A percentile compares a stretch with the other conserved stretches of the same genome.
These are phyloP conservation scores for Monilinia aucupariae DNA, from an alignment of 2,329 filamentous ascomycete species.

Conservation along the genomic window DNA sequence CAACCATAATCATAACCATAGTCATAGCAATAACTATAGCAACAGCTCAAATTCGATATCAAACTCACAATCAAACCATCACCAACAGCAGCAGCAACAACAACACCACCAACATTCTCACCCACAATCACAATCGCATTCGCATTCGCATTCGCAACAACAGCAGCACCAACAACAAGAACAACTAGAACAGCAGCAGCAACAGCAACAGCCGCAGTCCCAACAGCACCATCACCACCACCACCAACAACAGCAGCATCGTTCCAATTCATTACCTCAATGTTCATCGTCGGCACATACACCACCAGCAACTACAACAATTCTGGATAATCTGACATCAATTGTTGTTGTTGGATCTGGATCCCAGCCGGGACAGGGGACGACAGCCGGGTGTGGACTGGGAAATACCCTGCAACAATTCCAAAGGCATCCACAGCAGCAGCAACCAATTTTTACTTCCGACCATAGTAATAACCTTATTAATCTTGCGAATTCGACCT, in stretches of 20 bases:
- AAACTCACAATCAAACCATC: not conserved
- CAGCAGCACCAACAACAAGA: not conserved
- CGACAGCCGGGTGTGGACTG: slow-evolving; percentile 5
- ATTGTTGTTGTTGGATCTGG: not conserved
- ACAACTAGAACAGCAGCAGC: not conserved
- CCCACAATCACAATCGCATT: not conserved
- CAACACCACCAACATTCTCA: not conserved
- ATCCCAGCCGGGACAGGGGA: slow-evolving; percentile 1
- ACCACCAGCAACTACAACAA: not conserved
- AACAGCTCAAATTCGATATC: not conserved
- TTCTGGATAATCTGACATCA: slow-evolving; percentile 6
- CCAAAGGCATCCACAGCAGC: slow-evolving; percentile 2
- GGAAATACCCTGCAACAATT: slow-evolving; percentile 17
- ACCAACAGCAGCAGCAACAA: no score
- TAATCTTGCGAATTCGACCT: not conserved
- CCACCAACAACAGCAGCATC: not conserved
- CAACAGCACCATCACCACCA: not conserved
- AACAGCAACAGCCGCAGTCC: not conserved
- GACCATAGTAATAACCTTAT: not conserved
- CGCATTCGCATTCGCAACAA: not conserved
- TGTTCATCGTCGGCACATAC: not conserved
- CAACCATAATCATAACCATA: not conserved
- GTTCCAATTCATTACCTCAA: slow-evolving; percentile 4
- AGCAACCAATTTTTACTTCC: slow-evolving; percentile 14
- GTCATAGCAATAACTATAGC: not conserved